Conservation (phyloP, 2,329 filamentous ascomycete genomes). For the Orbilia brochopaga region DNA sequence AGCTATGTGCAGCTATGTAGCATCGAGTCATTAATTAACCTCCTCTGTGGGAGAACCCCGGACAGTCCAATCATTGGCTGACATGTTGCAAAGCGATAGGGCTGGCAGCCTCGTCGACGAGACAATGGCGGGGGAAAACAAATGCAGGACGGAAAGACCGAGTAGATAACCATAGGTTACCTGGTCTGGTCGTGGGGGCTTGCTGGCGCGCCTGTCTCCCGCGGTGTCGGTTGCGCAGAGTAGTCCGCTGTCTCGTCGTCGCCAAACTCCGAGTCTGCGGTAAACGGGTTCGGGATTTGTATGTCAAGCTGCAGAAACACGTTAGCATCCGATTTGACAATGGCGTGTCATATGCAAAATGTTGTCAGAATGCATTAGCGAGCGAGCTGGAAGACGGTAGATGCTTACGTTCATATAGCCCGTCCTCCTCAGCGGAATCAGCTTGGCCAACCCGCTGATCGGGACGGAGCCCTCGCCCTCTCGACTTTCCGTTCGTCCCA, state of each 20-base stretch:
- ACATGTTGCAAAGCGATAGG: neutral
- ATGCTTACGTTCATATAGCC: constrained; percentile 80
- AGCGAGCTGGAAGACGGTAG: constrained; percentile 3
- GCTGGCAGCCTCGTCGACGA: constrained; percentile 1
- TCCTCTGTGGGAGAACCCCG: neutral
- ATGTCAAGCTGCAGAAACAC: constrained; percentile 71
- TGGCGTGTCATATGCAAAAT: neutral
- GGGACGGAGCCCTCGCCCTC: constrained; percentile 61
- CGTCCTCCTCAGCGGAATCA: constrained; percentile 79
- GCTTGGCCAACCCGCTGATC: constrained; percentile 65
- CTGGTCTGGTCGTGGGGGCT: constrained; percentile 32
- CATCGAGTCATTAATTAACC: constrained; percentile 30
- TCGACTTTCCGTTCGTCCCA: constrained; percentile 63
- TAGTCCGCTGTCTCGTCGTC: constrained; percentile 40
- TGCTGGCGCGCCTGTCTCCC: constrained; percentile 24
- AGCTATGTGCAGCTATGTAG: constrained; percentile 29
- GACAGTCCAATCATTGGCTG: neutral
- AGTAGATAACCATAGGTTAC: constrained; percentile 14
- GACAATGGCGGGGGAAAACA: neutral
- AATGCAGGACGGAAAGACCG: neutral
- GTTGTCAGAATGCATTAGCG: neutral
- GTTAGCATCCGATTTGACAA: constrained; percentile 20
- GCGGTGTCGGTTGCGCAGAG: constrained; percentile 35
- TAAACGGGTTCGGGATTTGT: constrained; percentile 73
- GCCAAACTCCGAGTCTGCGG: constrained; percentile 48